Percentiles rank a stretch among this genome's conserved stretches.
Conservation (phyloP, 2,329 filamentous ascomycete genomes). For the Mollisia scopiformis region DNA sequence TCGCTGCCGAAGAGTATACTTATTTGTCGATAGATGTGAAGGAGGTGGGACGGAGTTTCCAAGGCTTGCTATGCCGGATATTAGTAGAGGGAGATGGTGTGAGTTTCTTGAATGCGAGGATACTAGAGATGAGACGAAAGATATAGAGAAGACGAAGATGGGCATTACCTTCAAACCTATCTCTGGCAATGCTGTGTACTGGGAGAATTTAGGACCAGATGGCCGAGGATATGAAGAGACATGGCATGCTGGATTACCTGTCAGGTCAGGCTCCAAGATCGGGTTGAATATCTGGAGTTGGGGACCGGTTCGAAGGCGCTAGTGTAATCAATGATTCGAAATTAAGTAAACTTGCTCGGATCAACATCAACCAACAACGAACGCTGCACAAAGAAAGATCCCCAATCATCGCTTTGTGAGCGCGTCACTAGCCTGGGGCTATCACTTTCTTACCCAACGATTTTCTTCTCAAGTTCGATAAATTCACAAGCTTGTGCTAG, state of each 20-base stretch:
- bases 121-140: conserved; percentile 14
- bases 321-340: not conserved
- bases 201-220: conserved; percentile 60
- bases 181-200: conserved; percentile 62
- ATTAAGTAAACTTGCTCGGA: not conserved
- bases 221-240: conserved; percentile 60
- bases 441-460: not conserved
- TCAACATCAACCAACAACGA: not conserved
- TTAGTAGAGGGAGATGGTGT: conserved; percentile 52
- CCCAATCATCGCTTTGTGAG: no score
- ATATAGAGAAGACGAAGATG: conserved; percentile 27
- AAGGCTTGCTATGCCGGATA: conserved; percentile 45
- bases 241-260: conserved; percentile 63
- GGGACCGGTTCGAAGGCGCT: conserved; percentile 35
- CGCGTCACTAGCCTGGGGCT: not conserved
- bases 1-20: no score
- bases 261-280: conserved; percentile 57
- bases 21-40: no score
- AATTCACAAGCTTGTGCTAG: no score
- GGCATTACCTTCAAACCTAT: conserved; percentile 62
- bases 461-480: no score
- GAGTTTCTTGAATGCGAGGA: conserved; percentile 56
- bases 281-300: conserved; percentile 69
- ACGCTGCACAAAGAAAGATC: no score
- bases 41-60: conserved; percentile 67